Percentiles rank a stretch among this genome's conserved stretches.
These are phyloP conservation scores for Berberis vulgaris DNA, from an alignment of 164 flowering plant genomes.

Conservation along the genomic window DNA sequence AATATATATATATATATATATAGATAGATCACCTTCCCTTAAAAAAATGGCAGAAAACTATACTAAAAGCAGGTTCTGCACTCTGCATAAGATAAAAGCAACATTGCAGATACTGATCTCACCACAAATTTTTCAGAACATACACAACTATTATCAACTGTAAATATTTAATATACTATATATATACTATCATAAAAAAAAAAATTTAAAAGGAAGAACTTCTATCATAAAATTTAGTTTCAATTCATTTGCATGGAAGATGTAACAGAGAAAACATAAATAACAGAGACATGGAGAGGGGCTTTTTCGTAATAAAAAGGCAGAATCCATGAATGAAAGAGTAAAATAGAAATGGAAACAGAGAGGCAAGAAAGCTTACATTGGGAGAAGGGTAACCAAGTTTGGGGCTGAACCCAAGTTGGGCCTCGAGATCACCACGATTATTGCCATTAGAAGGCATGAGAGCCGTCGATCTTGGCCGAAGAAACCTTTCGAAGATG, in stretches of 20 bases:
- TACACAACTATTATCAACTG: too few species aligned
- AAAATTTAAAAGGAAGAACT: neutral
- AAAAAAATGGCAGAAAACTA: too few species aligned
- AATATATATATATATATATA: too few species aligned
- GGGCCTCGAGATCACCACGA: slow-evolving; percentile 40
- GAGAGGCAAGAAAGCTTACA: slow-evolving; percentile 23
- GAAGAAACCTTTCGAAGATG: slow-evolving; percentile 66
- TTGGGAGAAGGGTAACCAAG: slow-evolving; percentile 53
- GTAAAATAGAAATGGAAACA: neutral
- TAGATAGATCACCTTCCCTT: too few species aligned
- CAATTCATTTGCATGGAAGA: neutral
- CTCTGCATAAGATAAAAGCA: too few species aligned
- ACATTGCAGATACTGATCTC: too few species aligned
- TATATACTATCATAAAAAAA: neutral
- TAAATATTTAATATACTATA: neutral
- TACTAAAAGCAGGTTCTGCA: too few species aligned
- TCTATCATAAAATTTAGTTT: neutral
- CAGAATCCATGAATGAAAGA: neutral
- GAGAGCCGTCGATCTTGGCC: slow-evolving; percentile 32
- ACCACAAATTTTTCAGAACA: too few species aligned
- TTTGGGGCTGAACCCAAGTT: slow-evolving; percentile 28
- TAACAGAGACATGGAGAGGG: neutral
- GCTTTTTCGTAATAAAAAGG: neutral
- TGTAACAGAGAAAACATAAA: neutral
- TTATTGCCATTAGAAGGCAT: slow-evolving; percentile 19